Base-by-base conservation (phyloP, 352 stramenopile species). In the Phytophthora cryptogea region DNA sequence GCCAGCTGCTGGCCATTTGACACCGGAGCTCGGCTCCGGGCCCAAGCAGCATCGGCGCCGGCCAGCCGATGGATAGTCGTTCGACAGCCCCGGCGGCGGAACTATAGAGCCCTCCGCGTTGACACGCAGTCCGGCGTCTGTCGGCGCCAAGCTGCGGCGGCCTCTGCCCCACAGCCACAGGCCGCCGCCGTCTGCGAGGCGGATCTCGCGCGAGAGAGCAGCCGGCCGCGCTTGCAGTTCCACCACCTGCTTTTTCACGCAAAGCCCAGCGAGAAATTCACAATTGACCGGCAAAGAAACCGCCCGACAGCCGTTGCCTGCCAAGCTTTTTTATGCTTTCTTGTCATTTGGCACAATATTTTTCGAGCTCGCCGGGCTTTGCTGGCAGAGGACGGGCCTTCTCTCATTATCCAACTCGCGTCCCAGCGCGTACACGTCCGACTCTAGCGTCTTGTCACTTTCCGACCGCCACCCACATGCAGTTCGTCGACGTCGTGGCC, bases 341-440 rank as follows among this genome's bases (percentile, higher is more conserved):
- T 26, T 59, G 23, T 39, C 39, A 56, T 60, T 60, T 57, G 31
- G 39, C 40, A 47, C 47, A 60, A 58, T 66, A 67, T 71, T 68
- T 59, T 52, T 59, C 44, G 49, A n/a, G n/a, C n/a, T n/a, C n/a
- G n/a, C n/a, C n/a, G n/a, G 40, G 44, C 47, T 39, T 40, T 53
- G 46, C 33, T 40, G 5, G 26, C 53, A 41, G 17, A 36, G 32
- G 4, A 11, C 11, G 9, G 7, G 3, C 37, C 27, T 31, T 52
- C 37, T 61, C 61, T 68, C 67, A 75, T 61, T 69, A 47, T 66
- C 53, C 37, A 75, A 66, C 37, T 75, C 47, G 62, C 67, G 48
- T 30, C n/a, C 40, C 8, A 49, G 37, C 14, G 23, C 48, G 47
- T 33, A 40, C 52, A 44, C 43, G 31, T 56, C 47, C n/a, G n/a